Conservation (phyloP, 208 protist genomes). For the Leishmania amazonensis region DNA sequence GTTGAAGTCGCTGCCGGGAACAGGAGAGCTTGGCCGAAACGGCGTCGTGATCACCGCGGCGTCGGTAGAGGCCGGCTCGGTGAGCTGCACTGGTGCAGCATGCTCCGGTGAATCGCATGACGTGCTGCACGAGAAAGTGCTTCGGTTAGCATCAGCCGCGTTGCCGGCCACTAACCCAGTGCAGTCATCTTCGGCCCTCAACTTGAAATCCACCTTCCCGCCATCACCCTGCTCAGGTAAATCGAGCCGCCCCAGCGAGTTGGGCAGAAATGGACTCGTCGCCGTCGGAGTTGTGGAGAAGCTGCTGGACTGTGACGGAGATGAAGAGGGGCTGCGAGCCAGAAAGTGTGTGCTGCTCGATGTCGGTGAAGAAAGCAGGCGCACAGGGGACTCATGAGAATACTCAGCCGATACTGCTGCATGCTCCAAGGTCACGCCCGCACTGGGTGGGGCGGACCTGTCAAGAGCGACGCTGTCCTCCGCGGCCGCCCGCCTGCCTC, state of each 20-base stretch:
- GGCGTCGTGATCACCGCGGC: constrained; percentile 5
- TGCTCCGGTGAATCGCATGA: neutral
- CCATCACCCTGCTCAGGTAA: neutral
- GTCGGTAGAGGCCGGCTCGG: constrained; percentile 1
- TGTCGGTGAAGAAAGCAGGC: neutral
- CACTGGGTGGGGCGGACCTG: neutral
- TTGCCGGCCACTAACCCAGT: neutral
- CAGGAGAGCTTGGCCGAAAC: constrained; percentile 12
- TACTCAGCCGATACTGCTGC: neutral
- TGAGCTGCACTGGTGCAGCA: neutral
- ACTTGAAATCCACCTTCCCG: neutral
- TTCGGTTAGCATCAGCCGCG: neutral
- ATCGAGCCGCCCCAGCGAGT: neutral
- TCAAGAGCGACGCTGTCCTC: neutral
- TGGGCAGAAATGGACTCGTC: neutral
- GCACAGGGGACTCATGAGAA: neutral
- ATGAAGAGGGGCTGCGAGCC: neutral
- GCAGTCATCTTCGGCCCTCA: neutral
- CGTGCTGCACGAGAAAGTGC: neutral
- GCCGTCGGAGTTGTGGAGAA: constrained; percentile 4
- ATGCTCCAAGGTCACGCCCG: neutral
- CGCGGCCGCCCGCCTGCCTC: neutral
- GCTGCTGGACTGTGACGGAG: constrained; percentile 9
- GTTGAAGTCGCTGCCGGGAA: neutral
- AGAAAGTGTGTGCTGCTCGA: neutral